Evolutionary conservation across 805 yeast species (phyloP).

Genomic region (Candida pseudofarinosa): DNA sequence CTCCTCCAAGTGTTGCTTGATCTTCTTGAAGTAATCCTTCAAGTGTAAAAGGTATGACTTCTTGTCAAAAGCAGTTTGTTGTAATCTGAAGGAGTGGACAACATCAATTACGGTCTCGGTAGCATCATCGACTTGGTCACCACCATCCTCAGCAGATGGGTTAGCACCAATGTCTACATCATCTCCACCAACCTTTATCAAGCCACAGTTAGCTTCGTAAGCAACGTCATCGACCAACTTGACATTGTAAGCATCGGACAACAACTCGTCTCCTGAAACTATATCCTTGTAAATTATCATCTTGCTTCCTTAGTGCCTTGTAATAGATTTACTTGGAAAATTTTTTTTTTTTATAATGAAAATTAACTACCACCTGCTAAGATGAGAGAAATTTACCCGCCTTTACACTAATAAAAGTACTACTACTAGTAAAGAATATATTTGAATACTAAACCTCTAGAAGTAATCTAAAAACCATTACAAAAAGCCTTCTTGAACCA

Average conservation of each 20-base stretch:
- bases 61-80: conserved; percentile 94
- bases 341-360: not conserved
- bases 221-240: conserved; percentile 85
- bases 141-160: conserved; percentile 97
- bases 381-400: not conserved
- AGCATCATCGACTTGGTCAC: conserved; percentile 77
- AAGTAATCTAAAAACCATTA: conserved; percentile 10
- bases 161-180: conserved; percentile 99
- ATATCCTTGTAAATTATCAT: conserved; percentile 59
- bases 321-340: not conserved
- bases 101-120: conserved; percentile 94
- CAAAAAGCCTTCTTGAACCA: conserved; percentile 16
- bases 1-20: conserved; percentile 90
- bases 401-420: no score
- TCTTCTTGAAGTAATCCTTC: conserved; percentile 97
- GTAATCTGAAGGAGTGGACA: conserved; percentile 97
- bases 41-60: conserved; percentile 95
- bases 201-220: conserved; percentile 93
- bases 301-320: conserved; percentile 7
- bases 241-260: conserved; percentile 95
- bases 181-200: conserved; percentile 86
- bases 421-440: no score
- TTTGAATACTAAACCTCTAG: no score
- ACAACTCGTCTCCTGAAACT: conserved; percentile 90
- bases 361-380: not conserved